Percentiles rank a stretch among this genome's conserved stretches.
Conservation (phyloP, 495 filamentous ascomycete genomes). For the Coniosporium apollinis region DNA sequence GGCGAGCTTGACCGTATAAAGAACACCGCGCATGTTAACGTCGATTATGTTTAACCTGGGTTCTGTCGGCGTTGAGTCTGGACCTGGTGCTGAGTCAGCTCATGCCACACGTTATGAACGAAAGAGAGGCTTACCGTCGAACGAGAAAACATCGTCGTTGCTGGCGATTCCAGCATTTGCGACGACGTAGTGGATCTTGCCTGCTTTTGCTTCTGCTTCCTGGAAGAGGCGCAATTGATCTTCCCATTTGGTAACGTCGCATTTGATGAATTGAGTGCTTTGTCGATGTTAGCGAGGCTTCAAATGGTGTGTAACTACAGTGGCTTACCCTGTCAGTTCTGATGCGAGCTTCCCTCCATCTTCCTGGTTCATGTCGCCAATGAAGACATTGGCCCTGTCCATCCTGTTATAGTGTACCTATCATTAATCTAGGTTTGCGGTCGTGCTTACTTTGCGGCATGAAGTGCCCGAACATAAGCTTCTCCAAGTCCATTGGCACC, state of each 20-base stretch:
- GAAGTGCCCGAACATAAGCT: conserved; percentile 24
- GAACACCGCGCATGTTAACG: conserved; percentile 25
- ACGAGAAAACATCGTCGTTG: conserved; percentile 1
- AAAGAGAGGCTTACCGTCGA: conserved; percentile 20
- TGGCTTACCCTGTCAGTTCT: conserved; percentile 6
- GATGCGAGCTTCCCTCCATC: conserved; percentile 15
- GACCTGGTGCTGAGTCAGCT: conserved; percentile 15
- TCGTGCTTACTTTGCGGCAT: conserved; percentile 17
- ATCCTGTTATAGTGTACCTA: neutral
- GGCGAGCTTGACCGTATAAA: conserved; percentile 28
- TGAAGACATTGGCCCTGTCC: conserved; percentile 23
- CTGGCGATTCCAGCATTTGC: conserved; percentile 27
- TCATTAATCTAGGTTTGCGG: neutral
- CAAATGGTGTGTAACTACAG: no score
- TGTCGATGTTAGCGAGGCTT: conserved; percentile 7
- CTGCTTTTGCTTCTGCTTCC: conserved; percentile 9
- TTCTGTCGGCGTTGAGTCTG: conserved; percentile 19
- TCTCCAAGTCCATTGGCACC: conserved; percentile 30
- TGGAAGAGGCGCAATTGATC: conserved; percentile 17
- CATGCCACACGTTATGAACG: no score
- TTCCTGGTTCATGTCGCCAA: conserved; percentile 28
- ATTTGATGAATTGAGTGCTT: conserved; percentile 16
- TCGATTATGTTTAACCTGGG: conserved; percentile 27
- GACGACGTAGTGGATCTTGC: conserved; percentile 19
- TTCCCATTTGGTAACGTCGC: conserved; percentile 21